Base-by-base conservation (phyloP, 108 stramenopile species). In the Craspedostauros australis region DNA sequence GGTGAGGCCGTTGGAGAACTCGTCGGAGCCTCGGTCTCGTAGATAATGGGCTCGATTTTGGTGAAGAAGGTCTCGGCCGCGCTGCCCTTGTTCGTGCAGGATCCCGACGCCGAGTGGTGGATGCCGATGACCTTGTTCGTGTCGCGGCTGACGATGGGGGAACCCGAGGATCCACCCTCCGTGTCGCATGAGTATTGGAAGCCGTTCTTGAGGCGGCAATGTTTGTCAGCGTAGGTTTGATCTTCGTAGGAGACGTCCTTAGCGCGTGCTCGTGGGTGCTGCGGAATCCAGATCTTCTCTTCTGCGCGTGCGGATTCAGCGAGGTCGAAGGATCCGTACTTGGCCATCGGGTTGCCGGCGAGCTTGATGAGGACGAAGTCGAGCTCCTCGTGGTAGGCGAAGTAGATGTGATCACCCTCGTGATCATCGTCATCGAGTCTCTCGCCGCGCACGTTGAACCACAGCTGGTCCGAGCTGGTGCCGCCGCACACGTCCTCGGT, bases 101-200 rank as follows among this genome's bases (percentile, higher is more conserved):
- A n/a, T n/a, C n/a, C n/a, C n/a, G n/a, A n/a, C n/a, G n/a, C n/a
- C n/a, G n/a, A 56, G 39, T 56, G 38, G 11, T 56, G 54, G 15
- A 56, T 19, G 15, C 44, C 54, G 11, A 56, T 5, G 40, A 56
- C 54, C 26, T 42, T 56, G 54, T 56, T 22, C 3, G 44, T 56
- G 12, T 14, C 12, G 18, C 16, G 31, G 4, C 41, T 28, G 4
- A 56, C n/a, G 19, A 56, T 19, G 18, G 54, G 54, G 24, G 54
- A 56, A 6, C 54, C 54, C 5, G 54, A 56, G 20, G 25, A 23
- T n/a, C 54, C 54, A 5, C 54, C 54, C 44, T 56, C 24, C 33
- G 54, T 56, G 11, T 56, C 54, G 40, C 54, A 56, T 3, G 40
- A 56, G 33, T 56, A 56, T 3, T n/a, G n/a, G n/a, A n/a, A 49